These are phyloP conservation scores for Cladosporium halotolerans DNA, from an alignment of 2,329 filamentous ascomycete species.

Conservation along the genomic window DNA sequence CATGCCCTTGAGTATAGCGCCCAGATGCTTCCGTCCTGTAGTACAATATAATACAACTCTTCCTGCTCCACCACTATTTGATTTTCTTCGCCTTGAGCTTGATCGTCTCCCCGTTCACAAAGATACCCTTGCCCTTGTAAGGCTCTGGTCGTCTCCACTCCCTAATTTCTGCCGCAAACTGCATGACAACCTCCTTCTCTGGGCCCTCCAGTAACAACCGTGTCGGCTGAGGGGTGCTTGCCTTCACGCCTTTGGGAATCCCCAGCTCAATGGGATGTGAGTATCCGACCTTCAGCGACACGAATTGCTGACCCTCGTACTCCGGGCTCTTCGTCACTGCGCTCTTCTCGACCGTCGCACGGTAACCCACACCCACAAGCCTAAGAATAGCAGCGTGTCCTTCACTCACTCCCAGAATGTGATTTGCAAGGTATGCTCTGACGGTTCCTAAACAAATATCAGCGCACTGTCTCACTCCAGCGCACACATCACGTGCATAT, in stretches of 20 bases:
- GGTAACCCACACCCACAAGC: slow-evolving; percentile 91
- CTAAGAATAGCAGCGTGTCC: slow-evolving; percentile 90
- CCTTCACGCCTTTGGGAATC: slow-evolving; percentile 75
- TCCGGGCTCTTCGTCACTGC: slow-evolving; percentile 60
- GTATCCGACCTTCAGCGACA: slow-evolving; percentile 91
- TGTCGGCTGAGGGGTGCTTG: slow-evolving; percentile 83
- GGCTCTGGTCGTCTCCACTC: slow-evolving; percentile 89
- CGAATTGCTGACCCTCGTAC: slow-evolving; percentile 78
- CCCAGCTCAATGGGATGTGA: slow-evolving; percentile 90
- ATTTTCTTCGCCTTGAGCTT: slow-evolving; percentile 88
- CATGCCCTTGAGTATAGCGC: background rate
- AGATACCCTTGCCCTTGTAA: slow-evolving; percentile 99
- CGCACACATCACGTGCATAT: slow-evolving; percentile 2
- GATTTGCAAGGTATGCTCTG: slow-evolving; percentile 82
- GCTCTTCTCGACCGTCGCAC: slow-evolving; percentile 74
- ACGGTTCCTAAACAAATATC: slow-evolving; percentile 61
- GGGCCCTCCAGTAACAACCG: slow-evolving; percentile 83
- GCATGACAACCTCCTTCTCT: slow-evolving; percentile 79
- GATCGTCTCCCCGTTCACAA: slow-evolving; percentile 95
- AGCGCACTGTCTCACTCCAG: background rate
- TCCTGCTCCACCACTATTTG: slow-evolving; percentile 32
- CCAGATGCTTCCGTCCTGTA: slow-evolving; percentile 6
- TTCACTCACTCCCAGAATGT: slow-evolving; percentile 91
- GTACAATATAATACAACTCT: slow-evolving; percentile 7
- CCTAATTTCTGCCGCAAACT: slow-evolving; percentile 83